Conservation (phyloP, 345 rosid species). For the Boechera stricta region DNA sequence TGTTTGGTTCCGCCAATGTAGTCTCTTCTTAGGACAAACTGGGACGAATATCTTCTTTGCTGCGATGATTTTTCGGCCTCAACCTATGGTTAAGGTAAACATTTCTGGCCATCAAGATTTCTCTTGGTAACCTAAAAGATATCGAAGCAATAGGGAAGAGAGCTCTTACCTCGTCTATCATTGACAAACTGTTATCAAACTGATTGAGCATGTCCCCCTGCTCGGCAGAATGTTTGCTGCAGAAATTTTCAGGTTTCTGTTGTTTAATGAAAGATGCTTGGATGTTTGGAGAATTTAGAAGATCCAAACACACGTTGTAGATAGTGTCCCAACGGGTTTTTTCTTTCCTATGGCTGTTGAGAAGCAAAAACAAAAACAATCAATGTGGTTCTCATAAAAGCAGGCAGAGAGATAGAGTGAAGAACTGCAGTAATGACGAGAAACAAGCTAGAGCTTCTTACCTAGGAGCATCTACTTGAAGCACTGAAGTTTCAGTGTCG, state of each 20-base stretch:
- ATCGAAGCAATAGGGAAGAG: conserved; percentile 10
- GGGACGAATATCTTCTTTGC: conserved; percentile 64
- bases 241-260: conserved; percentile 40
- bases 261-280: conserved; percentile 42
- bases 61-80: conserved; percentile 48
- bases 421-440: conserved; percentile 26
- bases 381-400: conserved; percentile 24
- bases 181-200: conserved; percentile 63
- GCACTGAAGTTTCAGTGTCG: conserved; percentile 44
- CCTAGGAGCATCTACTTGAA: conserved; percentile 46
- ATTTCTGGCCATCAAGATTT: conserved; percentile 11
- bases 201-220: conserved; percentile 56
- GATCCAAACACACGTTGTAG: conserved; percentile 71
- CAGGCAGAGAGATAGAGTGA: not conserved
- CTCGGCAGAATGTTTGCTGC: conserved; percentile 40
- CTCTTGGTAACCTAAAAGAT: conserved; percentile 10
- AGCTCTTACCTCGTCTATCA: conserved; percentile 52
- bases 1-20: conserved; percentile 51
- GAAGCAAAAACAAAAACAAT: conserved; percentile 25
- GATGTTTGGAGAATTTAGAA: conserved; percentile 61
- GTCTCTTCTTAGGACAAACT: conserved; percentile 56
- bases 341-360: conserved; percentile 52
- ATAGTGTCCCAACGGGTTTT: conserved; percentile 62
- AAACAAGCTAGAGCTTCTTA: conserved; percentile 37
- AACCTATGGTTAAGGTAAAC: conserved; percentile 45